phyloP scores from a whole-genome alignment of 768 basidiomycete species.

The Kwoniella bestiolae region DNA sequence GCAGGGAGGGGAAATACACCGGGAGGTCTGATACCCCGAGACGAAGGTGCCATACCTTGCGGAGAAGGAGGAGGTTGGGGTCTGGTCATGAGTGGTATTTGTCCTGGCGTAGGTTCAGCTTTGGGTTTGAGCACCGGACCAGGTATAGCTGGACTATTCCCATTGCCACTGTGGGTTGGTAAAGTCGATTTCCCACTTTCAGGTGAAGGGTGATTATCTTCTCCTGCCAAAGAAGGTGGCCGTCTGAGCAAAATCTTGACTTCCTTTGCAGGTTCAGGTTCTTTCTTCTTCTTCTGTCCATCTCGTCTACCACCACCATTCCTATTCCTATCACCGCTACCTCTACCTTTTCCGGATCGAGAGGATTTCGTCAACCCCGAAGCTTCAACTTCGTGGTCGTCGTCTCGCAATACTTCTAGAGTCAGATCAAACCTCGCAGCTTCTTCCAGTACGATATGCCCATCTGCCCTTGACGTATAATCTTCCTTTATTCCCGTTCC shows the following conservation, averaged over 20 bases:
- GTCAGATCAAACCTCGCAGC: constrained; percentile 46
- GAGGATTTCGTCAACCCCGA: constrained; percentile 16
- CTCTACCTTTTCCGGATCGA: constrained; percentile 18
- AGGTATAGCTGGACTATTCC: constrained; percentile 24
- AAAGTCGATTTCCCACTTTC: constrained; percentile 13
- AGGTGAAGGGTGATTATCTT: constrained; percentile 3
- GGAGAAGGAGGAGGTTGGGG: constrained; percentile 14
- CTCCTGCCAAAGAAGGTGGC: constrained; percentile 22
- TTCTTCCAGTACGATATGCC: constrained; percentile 41
- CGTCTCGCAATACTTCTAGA: constrained; percentile 47
- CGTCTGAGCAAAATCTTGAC: constrained; percentile 45
- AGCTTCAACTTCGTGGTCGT: constrained; percentile 39
- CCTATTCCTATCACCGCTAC: constrained; percentile 20
- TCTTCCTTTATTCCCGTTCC: constrained; percentile 21
- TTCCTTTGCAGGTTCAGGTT: constrained; percentile 29
- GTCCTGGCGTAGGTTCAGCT: neutral
- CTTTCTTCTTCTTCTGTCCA: constrained; percentile 17
- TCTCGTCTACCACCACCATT: constrained; percentile 5
- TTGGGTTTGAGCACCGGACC: constrained; percentile 13
- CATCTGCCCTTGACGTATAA: constrained; percentile 43
- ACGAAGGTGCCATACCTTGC: neutral
- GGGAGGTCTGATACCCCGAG: neutral
- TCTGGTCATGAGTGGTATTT: constrained; percentile 6
- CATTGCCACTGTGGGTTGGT: constrained; percentile 6
- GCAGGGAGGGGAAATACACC: neutral